These are phyloP conservation scores for Besnoitia besnoiti DNA, from an alignment of 169 alveolate genomes.

Conservation along the genomic window DNA sequence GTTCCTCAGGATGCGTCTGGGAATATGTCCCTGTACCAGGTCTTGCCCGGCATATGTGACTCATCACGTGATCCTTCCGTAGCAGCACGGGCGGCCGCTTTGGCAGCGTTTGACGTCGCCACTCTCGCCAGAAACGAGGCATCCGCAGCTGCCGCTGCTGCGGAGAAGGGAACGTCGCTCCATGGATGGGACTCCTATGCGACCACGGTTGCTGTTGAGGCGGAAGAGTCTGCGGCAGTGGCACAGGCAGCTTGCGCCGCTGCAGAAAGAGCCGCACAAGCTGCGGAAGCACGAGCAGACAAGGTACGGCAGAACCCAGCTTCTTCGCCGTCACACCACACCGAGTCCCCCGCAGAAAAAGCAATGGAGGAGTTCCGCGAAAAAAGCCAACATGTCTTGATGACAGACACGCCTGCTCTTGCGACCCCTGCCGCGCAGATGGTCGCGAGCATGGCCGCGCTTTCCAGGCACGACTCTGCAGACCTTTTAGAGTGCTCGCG, in stretches of 20 bases:
- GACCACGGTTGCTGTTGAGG: background rate
- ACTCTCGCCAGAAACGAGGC: slow-evolving; percentile 27
- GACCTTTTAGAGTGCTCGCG: background rate
- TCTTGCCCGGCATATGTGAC: slow-evolving; percentile 4
- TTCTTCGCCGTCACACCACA: background rate
- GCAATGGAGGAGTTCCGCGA: background rate
- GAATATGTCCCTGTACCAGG: background rate
- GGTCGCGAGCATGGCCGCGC: slow-evolving; percentile 1
- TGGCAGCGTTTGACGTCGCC: slow-evolving; percentile 12
- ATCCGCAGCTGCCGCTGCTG: background rate
- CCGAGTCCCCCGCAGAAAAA: background rate
- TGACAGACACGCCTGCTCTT: background rate
- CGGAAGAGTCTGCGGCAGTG: slow-evolving; percentile 16
- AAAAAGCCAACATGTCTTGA: background rate
- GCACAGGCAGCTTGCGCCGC: slow-evolving; percentile 26
- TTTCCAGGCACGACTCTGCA: background rate
- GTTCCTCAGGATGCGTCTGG: background rate
- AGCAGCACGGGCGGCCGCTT: slow-evolving; percentile 23
- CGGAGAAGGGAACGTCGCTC: background rate
- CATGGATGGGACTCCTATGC: background rate
- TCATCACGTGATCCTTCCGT: background rate
- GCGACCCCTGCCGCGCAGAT: background rate
- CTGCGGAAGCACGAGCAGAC: background rate
- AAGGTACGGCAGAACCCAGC: background rate
- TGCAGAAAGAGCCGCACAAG: slow-evolving; percentile 14